phyloP scores from a whole-genome alignment of 108 stramenopile species.

The Heterococcus sp. region DNA sequence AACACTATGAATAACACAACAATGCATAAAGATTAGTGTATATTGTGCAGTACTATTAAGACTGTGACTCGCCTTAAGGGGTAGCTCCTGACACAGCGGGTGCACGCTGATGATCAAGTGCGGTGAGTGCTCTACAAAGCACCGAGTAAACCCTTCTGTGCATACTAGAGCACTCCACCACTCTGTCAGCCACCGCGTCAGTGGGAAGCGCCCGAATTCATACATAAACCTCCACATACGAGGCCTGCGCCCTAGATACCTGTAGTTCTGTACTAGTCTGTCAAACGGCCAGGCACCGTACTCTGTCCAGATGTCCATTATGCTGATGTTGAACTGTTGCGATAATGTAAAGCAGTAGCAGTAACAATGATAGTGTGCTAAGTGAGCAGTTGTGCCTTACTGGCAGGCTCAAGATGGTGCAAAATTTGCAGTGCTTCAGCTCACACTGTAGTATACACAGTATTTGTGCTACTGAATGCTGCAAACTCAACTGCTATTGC shows the following conservation, averaged over 20 bases:
- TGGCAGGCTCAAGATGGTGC: too few species aligned
- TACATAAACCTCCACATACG: slow-evolving; percentile 76
- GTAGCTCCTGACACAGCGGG: slow-evolving; percentile 86
- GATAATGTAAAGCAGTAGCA: too few species aligned
- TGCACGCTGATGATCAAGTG: slow-evolving; percentile 95
- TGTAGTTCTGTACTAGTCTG: slow-evolving; percentile 61
- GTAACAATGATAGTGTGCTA: too few species aligned
- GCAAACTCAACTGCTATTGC: neutral
- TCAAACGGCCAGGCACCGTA: slow-evolving; percentile 55
- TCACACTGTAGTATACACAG: neutral
- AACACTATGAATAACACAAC: too few species aligned
- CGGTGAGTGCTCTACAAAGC: slow-evolving; percentile 70
- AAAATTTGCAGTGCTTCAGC: neutral
- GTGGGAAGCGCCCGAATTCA: slow-evolving; percentile 51
- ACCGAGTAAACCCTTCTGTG: slow-evolving; percentile 31
- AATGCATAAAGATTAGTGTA: too few species aligned
- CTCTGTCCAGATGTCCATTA: slow-evolving; percentile 74
- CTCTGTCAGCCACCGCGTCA: slow-evolving; percentile 1
- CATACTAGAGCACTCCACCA: neutral
- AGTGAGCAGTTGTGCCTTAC: too few species aligned
- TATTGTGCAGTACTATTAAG: too few species aligned
- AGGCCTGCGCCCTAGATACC: slow-evolving; percentile 74
- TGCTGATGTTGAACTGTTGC: slow-evolving; percentile 66
- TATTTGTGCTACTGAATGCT: neutral
- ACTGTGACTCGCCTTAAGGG: slow-evolving; percentile 62